Percentiles rank a stretch among this genome's conserved stretches.
Conservation (phyloP, 169 alveolate genomes). For the Cryptosporidium parvum region DNA sequence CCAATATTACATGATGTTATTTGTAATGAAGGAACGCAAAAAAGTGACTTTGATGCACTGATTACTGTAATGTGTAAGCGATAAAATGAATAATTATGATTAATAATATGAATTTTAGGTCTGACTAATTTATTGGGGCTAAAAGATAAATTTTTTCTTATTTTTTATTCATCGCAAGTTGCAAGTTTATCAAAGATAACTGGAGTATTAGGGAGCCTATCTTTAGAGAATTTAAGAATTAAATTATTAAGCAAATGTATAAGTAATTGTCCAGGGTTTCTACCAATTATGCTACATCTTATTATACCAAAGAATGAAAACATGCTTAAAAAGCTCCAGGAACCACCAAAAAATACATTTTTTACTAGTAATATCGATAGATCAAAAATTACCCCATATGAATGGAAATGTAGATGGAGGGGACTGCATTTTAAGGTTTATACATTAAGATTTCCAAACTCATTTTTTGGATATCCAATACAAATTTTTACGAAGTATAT, state of each 20-base stretch:
- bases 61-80: conserved; percentile 32
- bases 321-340: conserved; percentile 25
- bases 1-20: not conserved
- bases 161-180: conserved; percentile 23
- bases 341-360: conserved; percentile 10
- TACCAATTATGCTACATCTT: conserved; percentile 28
- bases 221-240: conserved; percentile 15
- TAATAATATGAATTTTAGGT: conserved; percentile 24
- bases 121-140: not conserved
- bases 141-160: conserved; percentile 30
- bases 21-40: not conserved
- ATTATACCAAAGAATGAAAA: conserved; percentile 29
- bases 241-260: conserved; percentile 13
- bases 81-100: not conserved
- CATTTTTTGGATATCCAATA: conserved; percentile 47
- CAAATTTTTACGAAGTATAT: conserved; percentile 21
- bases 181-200: conserved; percentile 7
- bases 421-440: conserved; percentile 48
- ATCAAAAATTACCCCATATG: conserved; percentile 25
- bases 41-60: conserved; percentile 35
- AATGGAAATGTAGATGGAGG: conserved; percentile 57
- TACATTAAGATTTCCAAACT: conserved; percentile 35
- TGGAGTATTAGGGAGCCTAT: conserved; percentile 22
- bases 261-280: conserved; percentile 43
- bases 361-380: conserved; percentile 12